A percentile compares a stretch with the other conserved stretches of the same genome.
phyloP scores from a whole-genome alignment of 192 early-diverging fungal genomes.

The Gryganskiella cystojenkinii region DNA sequence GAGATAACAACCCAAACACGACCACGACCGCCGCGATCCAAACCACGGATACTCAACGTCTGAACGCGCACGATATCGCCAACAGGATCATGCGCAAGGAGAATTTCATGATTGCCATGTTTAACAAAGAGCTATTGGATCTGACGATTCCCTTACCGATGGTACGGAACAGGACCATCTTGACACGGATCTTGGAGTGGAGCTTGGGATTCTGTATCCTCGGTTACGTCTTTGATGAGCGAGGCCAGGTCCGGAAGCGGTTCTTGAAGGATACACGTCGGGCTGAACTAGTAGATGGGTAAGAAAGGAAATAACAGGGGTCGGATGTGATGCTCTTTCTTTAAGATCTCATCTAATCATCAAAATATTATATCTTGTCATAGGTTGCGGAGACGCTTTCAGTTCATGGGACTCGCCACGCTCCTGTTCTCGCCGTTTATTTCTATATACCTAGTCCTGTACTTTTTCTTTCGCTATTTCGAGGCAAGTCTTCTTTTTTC shows the following conservation, averaged over 20 bases:
- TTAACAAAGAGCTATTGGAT: slow-evolving; percentile 92
- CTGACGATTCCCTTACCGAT: slow-evolving; percentile 76
- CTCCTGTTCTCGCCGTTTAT: slow-evolving; percentile 90
- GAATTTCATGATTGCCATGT: slow-evolving; percentile 96
- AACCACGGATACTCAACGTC: slow-evolving; percentile 62
- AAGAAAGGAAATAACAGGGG: slow-evolving; percentile 2
- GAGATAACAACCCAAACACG: slow-evolving; percentile 72
- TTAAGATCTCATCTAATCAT: slow-evolving; percentile 41
- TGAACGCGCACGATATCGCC: slow-evolving; percentile 81
- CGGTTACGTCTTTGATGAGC: slow-evolving; percentile 89
- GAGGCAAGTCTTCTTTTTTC: slow-evolving; percentile 69
- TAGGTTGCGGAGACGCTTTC: slow-evolving; percentile 81
- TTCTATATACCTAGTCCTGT: slow-evolving; percentile 79
- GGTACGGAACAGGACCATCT: slow-evolving; percentile 64
- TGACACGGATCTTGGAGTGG: slow-evolving; percentile 94
- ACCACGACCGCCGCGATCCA: slow-evolving; percentile 44
- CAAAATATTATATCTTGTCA: not conserved
- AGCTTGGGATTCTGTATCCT: slow-evolving; percentile 89
- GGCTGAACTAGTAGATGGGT: slow-evolving; percentile 74
- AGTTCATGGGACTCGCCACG: slow-evolving; percentile 89
- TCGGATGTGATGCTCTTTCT: not conserved
- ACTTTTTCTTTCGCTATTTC: slow-evolving; percentile 94
- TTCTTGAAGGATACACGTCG: slow-evolving; percentile 83
- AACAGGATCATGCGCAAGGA: slow-evolving; percentile 98
- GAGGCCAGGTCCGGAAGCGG: slow-evolving; percentile 82